A percentile compares a stretch with the other conserved stretches of the same genome.
These are phyloP conservation scores for Fraxinus sp. DNA, from an alignment of 305 asterid genomes.

Conservation along the genomic window DNA sequence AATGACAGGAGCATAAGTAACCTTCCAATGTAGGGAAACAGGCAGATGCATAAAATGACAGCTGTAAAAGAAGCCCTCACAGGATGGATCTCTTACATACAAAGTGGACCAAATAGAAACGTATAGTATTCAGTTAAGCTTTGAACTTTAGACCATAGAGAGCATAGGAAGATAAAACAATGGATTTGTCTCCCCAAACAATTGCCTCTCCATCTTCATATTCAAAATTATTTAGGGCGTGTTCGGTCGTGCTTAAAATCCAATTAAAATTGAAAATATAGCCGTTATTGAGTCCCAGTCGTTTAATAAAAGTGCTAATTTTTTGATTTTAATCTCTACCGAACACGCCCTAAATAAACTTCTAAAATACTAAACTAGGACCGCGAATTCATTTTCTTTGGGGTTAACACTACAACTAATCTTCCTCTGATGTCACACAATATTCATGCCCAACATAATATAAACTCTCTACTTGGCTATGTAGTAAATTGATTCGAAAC, in stretches of 20 bases:
- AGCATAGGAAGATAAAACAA: neutral
- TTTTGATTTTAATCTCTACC: too few relatives aligned
- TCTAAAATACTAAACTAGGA: neutral
- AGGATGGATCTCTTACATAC: neutral
- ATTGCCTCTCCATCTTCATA: neutral
- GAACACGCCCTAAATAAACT: neutral
- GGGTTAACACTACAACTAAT: neutral
- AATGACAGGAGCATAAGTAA: neutral
- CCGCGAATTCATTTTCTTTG: neutral
- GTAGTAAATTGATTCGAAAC: neutral
- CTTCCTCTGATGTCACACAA: neutral
- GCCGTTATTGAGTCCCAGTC: too few relatives aligned
- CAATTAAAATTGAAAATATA: too few relatives aligned
- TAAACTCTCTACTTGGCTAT: neutral
- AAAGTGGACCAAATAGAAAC: neutral
- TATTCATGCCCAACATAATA: neutral
- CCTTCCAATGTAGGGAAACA: neutral
- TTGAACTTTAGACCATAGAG: neutral
- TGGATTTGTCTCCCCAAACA: neutral
- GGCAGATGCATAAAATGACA: neutral
- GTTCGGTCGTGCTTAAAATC: too few relatives aligned
- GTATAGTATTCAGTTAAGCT: neutral
- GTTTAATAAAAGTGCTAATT: too few relatives aligned
- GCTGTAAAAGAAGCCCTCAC: neutral
- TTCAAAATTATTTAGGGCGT: neutral